A percentile compares a stretch with the other conserved stretches of the same genome.
These are phyloP conservation scores for Panicum virgatum DNA, from an alignment of 202 grass and related monocot species.

Conservation along the genomic window DNA sequence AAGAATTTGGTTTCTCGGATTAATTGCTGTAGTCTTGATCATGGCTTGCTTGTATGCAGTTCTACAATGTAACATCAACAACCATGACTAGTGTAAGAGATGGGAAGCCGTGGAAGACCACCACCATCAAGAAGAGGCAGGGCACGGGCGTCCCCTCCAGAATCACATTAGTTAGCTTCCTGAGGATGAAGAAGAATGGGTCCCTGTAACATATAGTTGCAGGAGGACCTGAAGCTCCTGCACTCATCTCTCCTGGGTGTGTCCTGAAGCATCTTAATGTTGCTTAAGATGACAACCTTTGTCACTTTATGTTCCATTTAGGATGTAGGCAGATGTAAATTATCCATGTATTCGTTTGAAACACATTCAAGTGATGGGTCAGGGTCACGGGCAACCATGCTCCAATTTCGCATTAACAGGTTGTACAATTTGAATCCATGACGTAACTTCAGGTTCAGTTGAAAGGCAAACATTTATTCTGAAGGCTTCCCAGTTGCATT, in stretches of 20 bases:
- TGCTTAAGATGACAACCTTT: background rate
- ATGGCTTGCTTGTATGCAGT: slow-evolving; percentile 37
- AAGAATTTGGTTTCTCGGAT: background rate
- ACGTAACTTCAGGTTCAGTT: background rate
- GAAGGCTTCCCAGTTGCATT: background rate
- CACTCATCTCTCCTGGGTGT: background rate
- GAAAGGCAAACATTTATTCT: too few relatives aligned
- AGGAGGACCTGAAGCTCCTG: background rate
- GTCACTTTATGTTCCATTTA: slow-evolving; percentile 15
- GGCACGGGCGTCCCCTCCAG: slow-evolving; percentile 43
- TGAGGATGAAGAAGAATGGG: too few relatives aligned
- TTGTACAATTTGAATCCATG: background rate
- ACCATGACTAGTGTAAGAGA: slow-evolving; percentile 47
- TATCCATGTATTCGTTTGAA: background rate
- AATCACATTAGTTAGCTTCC: slow-evolving; percentile 47
- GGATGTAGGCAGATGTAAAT: slow-evolving; percentile 40
- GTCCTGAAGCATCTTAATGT: background rate
- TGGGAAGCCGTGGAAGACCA: slow-evolving; percentile 57
- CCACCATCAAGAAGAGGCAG: slow-evolving; percentile 60
- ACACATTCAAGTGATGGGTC: background rate
- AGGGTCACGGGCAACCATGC: background rate
- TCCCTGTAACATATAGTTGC: background rate
- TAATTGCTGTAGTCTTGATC: background rate
- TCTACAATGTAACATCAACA: slow-evolving; percentile 68
- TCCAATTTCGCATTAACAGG: background rate